Percentiles rank a stretch among this genome's conserved stretches.
phyloP scores from a whole-genome alignment of 2,329 filamentous ascomycete genomes.

The Atkinsonella hypoxylon region DNA sequence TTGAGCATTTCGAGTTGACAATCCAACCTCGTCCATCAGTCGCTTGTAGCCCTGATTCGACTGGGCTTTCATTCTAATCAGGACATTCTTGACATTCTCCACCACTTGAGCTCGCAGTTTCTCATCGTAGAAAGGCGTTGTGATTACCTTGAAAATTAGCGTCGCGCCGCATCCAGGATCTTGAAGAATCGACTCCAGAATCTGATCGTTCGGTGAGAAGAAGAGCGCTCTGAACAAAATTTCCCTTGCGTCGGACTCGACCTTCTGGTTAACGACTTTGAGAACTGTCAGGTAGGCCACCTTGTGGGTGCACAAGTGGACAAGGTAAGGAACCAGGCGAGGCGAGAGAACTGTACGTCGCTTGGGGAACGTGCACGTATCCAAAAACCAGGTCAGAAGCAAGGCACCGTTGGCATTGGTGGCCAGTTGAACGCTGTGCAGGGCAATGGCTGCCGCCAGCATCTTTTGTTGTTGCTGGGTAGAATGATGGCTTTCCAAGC shows the following conservation, averaged over 20 bases:
- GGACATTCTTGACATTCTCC: slow-evolving; percentile 81
- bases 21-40: slow-evolving; percentile 93
- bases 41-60: slow-evolving; percentile 95
- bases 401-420: slow-evolving; percentile 94
- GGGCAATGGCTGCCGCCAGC: slow-evolving; percentile 86
- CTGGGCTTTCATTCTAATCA: slow-evolving; percentile 83
- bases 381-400: slow-evolving; percentile 91
- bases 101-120: slow-evolving; percentile 76
- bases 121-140: slow-evolving; percentile 95
- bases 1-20: slow-evolving; percentile 53
- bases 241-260: slow-evolving; percentile 84
- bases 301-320: slow-evolving; percentile 96
- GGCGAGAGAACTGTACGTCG: slow-evolving; percentile 86
- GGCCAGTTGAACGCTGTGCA: slow-evolving; percentile 91
- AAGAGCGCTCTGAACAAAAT: slow-evolving; percentile 83
- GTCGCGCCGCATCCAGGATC: slow-evolving; percentile 90
- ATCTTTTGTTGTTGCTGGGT: slow-evolving; percentile 93
- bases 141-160: slow-evolving; percentile 96
- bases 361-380: slow-evolving; percentile 91
- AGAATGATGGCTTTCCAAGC: slow-evolving; percentile 87
- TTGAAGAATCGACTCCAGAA: slow-evolving; percentile 78
- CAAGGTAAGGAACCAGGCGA: slow-evolving; percentile 80
- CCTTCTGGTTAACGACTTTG: slow-evolving; percentile 97
- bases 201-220: slow-evolving; percentile 77
- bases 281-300: slow-evolving; percentile 94